phyloP scores from a whole-genome alignment of 2,329 filamentous ascomycete genomes.

The Teratosphaeria gauchensis region DNA sequence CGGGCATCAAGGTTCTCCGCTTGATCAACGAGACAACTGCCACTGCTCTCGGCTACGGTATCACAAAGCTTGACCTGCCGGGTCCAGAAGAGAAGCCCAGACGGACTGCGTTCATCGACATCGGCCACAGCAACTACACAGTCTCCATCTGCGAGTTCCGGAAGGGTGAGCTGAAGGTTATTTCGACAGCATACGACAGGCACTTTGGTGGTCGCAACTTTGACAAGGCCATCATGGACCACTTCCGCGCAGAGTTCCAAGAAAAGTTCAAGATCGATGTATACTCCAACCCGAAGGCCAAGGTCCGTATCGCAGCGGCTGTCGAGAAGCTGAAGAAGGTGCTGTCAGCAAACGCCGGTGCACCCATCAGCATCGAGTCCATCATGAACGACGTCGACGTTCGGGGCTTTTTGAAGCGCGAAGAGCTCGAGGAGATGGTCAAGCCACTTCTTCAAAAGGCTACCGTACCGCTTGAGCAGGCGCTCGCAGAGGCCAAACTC shows the following conservation, averaged over 20 bases:
- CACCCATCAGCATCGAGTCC: conserved; percentile 92
- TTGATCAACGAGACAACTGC: conserved; percentile 98
- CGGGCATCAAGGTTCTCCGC: conserved; percentile 82
- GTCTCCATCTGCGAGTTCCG: conserved; percentile 89
- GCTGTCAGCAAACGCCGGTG: conserved; percentile 85
- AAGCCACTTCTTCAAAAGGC: conserved; percentile 70
- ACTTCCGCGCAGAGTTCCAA: conserved; percentile 92
- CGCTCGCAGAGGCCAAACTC: conserved; percentile 85
- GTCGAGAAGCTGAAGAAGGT: conserved; percentile 99
- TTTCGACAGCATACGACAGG: conserved; percentile 83
- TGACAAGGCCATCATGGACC: conserved; percentile 87
- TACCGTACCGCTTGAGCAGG: conserved; percentile 72
- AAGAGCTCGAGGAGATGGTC: conserved; percentile 87
- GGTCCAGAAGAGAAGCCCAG: conserved; percentile 81
- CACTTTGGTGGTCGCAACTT: conserved; percentile 97
- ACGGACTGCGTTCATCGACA: conserved; percentile 84
- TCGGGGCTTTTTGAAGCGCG: conserved; percentile 75
- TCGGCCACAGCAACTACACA: conserved; percentile 95
- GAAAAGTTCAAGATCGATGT: conserved; percentile 98
- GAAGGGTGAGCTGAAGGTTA: conserved; percentile 92
- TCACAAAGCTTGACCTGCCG: conserved; percentile 93
- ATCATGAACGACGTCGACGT: conserved; percentile 98
- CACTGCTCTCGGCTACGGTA: conserved; percentile 89
- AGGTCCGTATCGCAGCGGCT: conserved; percentile 73
- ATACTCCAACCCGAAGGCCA: conserved; percentile 77